Base-by-base conservation (phyloP, 805 yeast genomes). In the Komagataella pastoris region DNA sequence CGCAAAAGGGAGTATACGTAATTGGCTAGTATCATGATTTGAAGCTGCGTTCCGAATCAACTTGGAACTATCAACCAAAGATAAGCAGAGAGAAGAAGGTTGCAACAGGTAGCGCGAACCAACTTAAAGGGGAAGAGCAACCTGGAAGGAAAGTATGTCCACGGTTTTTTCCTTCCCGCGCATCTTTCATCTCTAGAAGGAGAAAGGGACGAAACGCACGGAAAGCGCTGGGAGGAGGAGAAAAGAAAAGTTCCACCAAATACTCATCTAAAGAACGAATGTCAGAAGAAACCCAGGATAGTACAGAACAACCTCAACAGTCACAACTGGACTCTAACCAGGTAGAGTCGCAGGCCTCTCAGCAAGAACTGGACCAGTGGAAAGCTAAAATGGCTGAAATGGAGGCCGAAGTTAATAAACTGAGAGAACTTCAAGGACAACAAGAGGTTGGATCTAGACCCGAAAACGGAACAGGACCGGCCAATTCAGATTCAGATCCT, bases 401-500 rank as follows among this genome's bases (percentile, higher is more conserved):
- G 74, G 81, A 79, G 56, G 75, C 74, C 51, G 90, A 85, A 61
- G 80, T 85, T 5, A 79, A 78, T 3, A 72, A 72, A 58, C 68
- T 85, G 45, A 71, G 83, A 52, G 83, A 77, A 56, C 67, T 83
- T 60, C 85, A 83, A 55, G 73, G 61, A 46, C 63, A 63, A 47
- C 53, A 51, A 40, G 40, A 30, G 40, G 40, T 14, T 30, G 40
- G 40, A 30, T 30, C 40, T 30, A 30, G 40, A 10, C 14, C 40
- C 5, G 40, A 30, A 30, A 30, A 10, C n/a, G 40, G 14, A 30
- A 1, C 21, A 47, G 50, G 51, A 54, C 24, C 6, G 4, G 40
- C 40, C 40, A 30, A 30, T 30, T 30, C 40, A 5, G 46, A 47
- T 12, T 57, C 50, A 40, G 53, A 53, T 17, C 49, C 55, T 17